A percentile compares a stretch with the other conserved stretches of the same genome.
Evolutionary conservation across 495 filamentous ascomycete genomes (phyloP).

Genomic region (Penicillium paxilli): DNA sequence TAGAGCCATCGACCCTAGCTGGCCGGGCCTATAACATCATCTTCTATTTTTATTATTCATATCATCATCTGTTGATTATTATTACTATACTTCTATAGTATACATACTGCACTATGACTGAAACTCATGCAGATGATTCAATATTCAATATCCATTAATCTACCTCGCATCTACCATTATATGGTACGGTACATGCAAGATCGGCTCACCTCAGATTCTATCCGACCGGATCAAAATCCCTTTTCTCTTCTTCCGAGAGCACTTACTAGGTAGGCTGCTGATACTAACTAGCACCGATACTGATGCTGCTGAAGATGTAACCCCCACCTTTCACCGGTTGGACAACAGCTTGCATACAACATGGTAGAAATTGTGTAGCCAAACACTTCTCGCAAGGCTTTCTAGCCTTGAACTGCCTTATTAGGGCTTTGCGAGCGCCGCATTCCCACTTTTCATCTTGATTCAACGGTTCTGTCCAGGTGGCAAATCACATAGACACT

Average conservation of each 20-base stretch:
- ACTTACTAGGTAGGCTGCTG: not conserved
- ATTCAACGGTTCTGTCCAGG: too few relatives aligned
- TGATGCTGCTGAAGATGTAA: not conserved
- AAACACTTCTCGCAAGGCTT: too few relatives aligned
- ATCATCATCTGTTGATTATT: too few relatives aligned
- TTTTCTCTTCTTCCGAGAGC: not conserved
- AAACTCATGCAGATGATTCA: too few relatives aligned
- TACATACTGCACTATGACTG: too few relatives aligned
- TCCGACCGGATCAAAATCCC: not conserved
- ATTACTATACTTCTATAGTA: too few relatives aligned
- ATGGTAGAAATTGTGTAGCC: not conserved
- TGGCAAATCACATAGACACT: too few relatives aligned
- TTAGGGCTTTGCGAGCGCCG: too few relatives aligned
- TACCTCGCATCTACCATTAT: too few relatives aligned
- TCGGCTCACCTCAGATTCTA: not conserved
- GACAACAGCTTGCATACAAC: not conserved
- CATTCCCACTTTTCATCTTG: too few relatives aligned
- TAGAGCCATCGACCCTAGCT: not conserved
- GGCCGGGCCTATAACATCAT: not conserved
- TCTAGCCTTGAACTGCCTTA: too few relatives aligned
- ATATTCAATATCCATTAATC: not conserved
- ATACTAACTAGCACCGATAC: too few relatives aligned
- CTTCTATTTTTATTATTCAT: not conserved
- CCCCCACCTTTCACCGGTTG: not conserved
- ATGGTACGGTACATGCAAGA: not conserved